Base-by-base conservation (phyloP, 345 rosid genomes). In the Toxicodendron radicans region DNA sequence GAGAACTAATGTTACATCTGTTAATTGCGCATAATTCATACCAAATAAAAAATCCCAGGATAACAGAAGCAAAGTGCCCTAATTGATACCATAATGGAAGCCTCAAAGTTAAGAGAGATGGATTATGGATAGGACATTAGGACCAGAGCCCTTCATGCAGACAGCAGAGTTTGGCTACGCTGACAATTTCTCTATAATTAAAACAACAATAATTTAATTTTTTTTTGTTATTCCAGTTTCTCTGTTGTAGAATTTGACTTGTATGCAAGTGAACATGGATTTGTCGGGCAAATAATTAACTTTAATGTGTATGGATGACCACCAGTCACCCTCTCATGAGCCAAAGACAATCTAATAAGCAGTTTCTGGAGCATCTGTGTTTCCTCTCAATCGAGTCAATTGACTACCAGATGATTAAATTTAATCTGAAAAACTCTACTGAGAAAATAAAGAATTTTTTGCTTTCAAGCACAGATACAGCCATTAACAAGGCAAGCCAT, bases 401-500 rank as follows among this genome's bases (percentile, higher is more conserved):
- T 65, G 58, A 48, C 27, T 12, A 51, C 17, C 16, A 7, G 56
- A 33, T 5, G 27, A 63, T 64, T 8, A 21, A 13, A 4, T 27
- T 67, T 5, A n/a, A 13, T 5, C 30, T 53, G 14, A 5, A 64
- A 45, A 75, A 56, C 57, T 18, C 30, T 13, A 60, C 41, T 13
- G 9, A 32, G 10, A 18, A 65, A 20, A 45, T 0, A 33, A 2
- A 67, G 51, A 46, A 52, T 14, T 16, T 32, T 7, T 71, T 59
- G 33, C 35, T 61, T 67, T 45, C 14, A 18, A 76, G 66, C 70
- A 57, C 6, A 17, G 71, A 63, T 72, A 70, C 75, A 81, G 10
- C 64, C 58, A 49, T 66, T 62, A 53, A 70, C 61, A 60, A 41
- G 27, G 71, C 76, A 79, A 73, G 66, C 63, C 78, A 77, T 76